Evolutionary conservation across 2,329 filamentous ascomycete species (phyloP), one percentile per base, ranked within the genome.

Genomic region (Fusarium aywerte): DNA sequence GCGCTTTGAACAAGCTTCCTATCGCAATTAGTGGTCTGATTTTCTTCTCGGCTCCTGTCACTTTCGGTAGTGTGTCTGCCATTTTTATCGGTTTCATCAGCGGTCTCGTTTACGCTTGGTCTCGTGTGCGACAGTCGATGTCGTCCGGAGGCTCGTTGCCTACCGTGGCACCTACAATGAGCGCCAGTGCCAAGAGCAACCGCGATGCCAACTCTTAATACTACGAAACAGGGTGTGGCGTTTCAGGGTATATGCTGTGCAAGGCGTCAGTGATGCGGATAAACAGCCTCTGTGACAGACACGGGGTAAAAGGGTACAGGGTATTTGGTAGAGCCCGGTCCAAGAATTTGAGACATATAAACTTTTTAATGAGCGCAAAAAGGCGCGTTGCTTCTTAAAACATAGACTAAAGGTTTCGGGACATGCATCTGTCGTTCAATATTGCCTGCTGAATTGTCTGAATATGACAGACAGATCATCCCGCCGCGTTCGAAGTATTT

Each of bases 1-100:
- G 96, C 65, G 93, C 95, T 18, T 85, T 99, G 75, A 99, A 99
- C 87, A 99, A 99, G 85, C 89, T 99, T 31, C 96, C 96, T 39
- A 94, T 99, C 72, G 96, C 96, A 55, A 79, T 99, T 70, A 95
- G 91, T 67, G 96, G 96, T 27, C 87, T 99, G 38, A 81, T 99
- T 74, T 99, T 99, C 86, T 99, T 99, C 81, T 88, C 96, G 65
- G 94, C 94, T 0, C 94, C 96, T 0, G 91, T 97, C 72, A 98
- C 96, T 1, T 87, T 97, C 65, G 93, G 93, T 72, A 96, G 92
- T 76, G 92, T 97, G 12, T 92, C 92, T 21, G 96, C 96, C 72
- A 98, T 99, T 75, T 84, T 89, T 63, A 86, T 99, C 60, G 96
- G 95, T 33, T 98, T 97, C 79, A 80, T 98, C 72, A 96, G 92